Evolutionary conservation across 495 filamentous ascomycete genomes (phyloP).

Genomic region (Podospora australis): DNA sequence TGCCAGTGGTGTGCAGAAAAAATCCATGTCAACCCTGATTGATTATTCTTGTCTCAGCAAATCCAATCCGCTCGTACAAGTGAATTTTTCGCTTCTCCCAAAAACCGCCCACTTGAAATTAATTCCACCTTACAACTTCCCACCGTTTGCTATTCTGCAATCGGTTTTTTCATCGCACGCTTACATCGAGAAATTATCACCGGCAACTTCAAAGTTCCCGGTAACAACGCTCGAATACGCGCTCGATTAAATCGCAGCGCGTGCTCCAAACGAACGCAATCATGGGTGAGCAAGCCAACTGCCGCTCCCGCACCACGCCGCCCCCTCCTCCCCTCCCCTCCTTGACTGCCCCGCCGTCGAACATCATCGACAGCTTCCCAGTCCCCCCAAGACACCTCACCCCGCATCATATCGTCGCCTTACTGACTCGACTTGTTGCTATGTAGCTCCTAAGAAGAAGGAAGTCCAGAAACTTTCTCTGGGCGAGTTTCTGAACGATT

Average conservation of each 20-base stretch:
- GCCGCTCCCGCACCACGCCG: constrained; percentile 5
- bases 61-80: no score
- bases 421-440: constrained; percentile 11
- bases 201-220: constrained; percentile 9
- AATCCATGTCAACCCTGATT: constrained; percentile 29
- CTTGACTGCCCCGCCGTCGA: constrained; percentile 3
- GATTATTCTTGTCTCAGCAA: constrained; percentile 12
- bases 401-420: background rate
- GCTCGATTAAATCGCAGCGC: constrained; percentile 42
- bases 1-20: constrained; percentile 22
- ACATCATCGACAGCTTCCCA: no score
- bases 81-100: constrained; percentile 22
- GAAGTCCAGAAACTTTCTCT: constrained; percentile 86
- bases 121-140: background rate
- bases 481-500: constrained; percentile 80
- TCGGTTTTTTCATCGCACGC: background rate
- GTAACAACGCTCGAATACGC: constrained; percentile 29
- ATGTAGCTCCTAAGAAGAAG: constrained; percentile 80
- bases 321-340: constrained; percentile 15
- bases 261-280: constrained; percentile 56
- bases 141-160: background rate
- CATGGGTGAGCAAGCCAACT: constrained; percentile 65
- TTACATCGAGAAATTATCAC: background rate
- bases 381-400: no score
- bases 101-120: constrained; percentile 5